These are phyloP conservation scores for Hemisphaericaspora subhashii DNA, from an alignment of 1,139 yeast genomes.

Conservation along the genomic window DNA sequence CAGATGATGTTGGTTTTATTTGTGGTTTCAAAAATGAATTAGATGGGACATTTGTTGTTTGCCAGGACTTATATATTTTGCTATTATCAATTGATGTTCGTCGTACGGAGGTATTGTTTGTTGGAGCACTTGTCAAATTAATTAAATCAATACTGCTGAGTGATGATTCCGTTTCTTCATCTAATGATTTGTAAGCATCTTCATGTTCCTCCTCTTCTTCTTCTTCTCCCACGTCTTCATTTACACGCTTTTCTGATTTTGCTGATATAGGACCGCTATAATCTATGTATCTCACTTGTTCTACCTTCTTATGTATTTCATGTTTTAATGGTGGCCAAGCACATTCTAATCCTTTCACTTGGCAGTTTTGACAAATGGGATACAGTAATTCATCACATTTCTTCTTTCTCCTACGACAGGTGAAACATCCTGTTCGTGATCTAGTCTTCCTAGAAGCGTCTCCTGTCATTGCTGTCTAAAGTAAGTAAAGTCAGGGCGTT, in stretches of 20 bases:
- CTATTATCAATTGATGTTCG: neutral
- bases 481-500: too few relatives aligned
- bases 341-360: constrained; percentile 25
- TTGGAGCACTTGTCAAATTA: neutral
- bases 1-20: neutral
- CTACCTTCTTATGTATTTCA: constrained; percentile 25
- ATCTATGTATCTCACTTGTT: constrained; percentile 29
- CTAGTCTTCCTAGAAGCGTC: constrained; percentile 15
- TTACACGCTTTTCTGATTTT: neutral
- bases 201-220: neutral
- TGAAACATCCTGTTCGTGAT: constrained; percentile 41
- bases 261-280: neutral
- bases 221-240: constrained; percentile 9
- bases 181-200: constrained; percentile 4
- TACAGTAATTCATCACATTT: constrained; percentile 42
- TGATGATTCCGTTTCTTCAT: constrained; percentile 4
- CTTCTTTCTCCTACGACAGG: constrained; percentile 41
- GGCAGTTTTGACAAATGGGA: constrained; percentile 36
- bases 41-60: neutral
- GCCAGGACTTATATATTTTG: constrained; percentile 2
- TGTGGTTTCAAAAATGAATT: neutral
- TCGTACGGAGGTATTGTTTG: neutral
- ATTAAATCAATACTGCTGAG: neutral
- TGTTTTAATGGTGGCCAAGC: constrained; percentile 35
- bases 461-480: too few relatives aligned